Base-by-base conservation (phyloP, 208 protist genomes). In the Angomonas desouzai region DNA sequence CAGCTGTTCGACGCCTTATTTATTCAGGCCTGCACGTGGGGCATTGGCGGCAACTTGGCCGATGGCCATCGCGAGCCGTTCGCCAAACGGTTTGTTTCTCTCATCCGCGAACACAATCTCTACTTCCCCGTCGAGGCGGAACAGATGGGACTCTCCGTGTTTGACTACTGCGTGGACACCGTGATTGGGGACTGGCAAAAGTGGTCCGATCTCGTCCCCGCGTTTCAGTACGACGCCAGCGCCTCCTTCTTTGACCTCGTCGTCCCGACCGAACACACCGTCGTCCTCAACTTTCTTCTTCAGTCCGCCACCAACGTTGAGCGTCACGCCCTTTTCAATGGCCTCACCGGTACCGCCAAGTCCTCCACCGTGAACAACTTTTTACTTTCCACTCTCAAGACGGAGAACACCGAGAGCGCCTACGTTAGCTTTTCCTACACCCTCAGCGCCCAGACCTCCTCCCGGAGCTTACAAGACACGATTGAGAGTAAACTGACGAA, bases 21-120 rank as follows among this genome's bases (percentile, higher is more conserved):
- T 70, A 56, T 98, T 10, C 97, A 98, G 79, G 75, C 87, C 25
- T 90, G 98, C 63, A 85, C 98, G 30, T 99, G 97, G 98, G 87
- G 92, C 33, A 38, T 99, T 11, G 98, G 97, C 49, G 95, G 85
- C 28, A 97, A 96, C 72, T 64, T 98, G 61, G 82, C 82, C 32
- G 96, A 95, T 61, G 66, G 68, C 16, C 87, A 76, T 27, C 83
- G 96, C 49, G 81, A 76, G 18, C 62, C 68, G 23, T 98, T 98
- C 68, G 91, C 86, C 53, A 36, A 61, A 18, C 82, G 80, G 69
- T 70, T 92, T 38, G 79, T 87, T 56, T 57, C 81, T 29, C 38
- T 89, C 6, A 85, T 98, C 55, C 75, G 69, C 22, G 71, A 67
- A 53, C 61, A 75, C 48, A 59, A 84, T 45, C 85, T 94, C 16